Conservation (phyloP, 2,329 filamentous ascomycete species). For the Geosmithia flava region DNA sequence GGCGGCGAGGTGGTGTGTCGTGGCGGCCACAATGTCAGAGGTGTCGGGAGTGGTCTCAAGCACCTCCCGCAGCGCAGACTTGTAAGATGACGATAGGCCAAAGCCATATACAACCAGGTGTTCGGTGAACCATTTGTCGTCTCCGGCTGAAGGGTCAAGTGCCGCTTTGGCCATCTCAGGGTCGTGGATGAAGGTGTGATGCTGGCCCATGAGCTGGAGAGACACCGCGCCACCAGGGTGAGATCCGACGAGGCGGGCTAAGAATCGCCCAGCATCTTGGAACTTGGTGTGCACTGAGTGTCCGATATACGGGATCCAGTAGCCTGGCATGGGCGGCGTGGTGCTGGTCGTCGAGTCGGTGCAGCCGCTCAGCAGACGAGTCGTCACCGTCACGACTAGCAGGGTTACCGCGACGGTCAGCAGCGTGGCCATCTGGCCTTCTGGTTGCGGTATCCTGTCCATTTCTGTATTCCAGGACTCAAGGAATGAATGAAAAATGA, state of each 20-base stretch:
- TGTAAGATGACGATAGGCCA: constrained; percentile 13
- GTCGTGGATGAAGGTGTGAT: constrained; percentile 19
- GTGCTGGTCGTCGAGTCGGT: constrained; percentile 1
- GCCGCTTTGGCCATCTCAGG: constrained; percentile 13
- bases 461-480: background rate
- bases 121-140: constrained; percentile 11
- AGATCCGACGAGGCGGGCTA: constrained; percentile 15
- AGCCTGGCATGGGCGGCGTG: constrained; percentile 11
- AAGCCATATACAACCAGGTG: constrained; percentile 18
- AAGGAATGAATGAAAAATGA: background rate
- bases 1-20: constrained; percentile 11
- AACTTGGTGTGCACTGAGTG: constrained; percentile 19
- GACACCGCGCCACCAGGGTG: constrained; percentile 22
- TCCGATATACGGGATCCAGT: constrained; percentile 22
- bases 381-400: constrained; percentile 12
- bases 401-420: constrained; percentile 11
- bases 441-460: background rate
- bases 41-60: background rate
- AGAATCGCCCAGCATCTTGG: constrained; percentile 12
- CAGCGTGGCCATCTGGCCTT: constrained; percentile 9
- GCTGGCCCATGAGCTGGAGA: constrained; percentile 16
- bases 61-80: constrained; percentile 15
- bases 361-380: constrained; percentile 6
- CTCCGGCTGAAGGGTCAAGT: constrained; percentile 10
- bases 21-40: constrained; percentile 7